Percentiles rank a stretch among this genome's conserved stretches.
phyloP scores from a whole-genome alignment of 805 yeast species.

The Kuraishia hungarica region DNA sequence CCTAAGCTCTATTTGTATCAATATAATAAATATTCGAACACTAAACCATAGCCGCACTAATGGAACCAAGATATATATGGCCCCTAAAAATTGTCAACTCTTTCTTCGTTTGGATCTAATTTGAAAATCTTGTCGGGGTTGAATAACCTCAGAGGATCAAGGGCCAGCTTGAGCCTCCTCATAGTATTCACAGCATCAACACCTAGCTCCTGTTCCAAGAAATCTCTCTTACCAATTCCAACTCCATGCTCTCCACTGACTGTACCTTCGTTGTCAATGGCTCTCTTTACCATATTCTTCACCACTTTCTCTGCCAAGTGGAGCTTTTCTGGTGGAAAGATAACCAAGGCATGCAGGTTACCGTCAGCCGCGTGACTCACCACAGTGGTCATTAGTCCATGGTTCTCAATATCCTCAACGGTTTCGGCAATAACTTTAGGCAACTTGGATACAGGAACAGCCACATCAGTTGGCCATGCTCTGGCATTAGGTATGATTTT shows the following conservation, averaged over 20 bases:
- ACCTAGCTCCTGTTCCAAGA: slow-evolving; percentile 57
- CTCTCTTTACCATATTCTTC: slow-evolving; percentile 54
- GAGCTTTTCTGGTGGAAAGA: slow-evolving; percentile 45
- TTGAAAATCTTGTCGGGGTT: slow-evolving; percentile 77
- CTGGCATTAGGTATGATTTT: slow-evolving; percentile 27
- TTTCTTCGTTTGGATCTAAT: slow-evolving; percentile 39
- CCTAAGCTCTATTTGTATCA: neutral
- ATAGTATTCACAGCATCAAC: slow-evolving; percentile 57
- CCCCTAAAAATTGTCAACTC: neutral
- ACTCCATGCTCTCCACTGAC: slow-evolving; percentile 87
- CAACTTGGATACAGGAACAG: slow-evolving; percentile 67
- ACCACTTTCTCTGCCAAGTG: slow-evolving; percentile 40
- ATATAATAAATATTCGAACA: neutral
- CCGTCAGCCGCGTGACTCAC: slow-evolving; percentile 86
- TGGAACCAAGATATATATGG: neutral
- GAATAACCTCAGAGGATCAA: slow-evolving; percentile 66
- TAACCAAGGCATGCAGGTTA: slow-evolving; percentile 62
- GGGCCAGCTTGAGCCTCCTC: slow-evolving; percentile 63
- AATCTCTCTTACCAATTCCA: slow-evolving; percentile 68
- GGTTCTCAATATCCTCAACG: slow-evolving; percentile 44
- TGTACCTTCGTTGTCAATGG: slow-evolving; percentile 69
- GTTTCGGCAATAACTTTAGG: slow-evolving; percentile 57
- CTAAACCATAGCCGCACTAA: neutral
- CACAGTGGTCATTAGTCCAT: slow-evolving; percentile 47
- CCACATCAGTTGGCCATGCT: slow-evolving; percentile 78